Conservation (phyloP, 1,284 basidiomycete species). For the Thecaphora frezii region DNA sequence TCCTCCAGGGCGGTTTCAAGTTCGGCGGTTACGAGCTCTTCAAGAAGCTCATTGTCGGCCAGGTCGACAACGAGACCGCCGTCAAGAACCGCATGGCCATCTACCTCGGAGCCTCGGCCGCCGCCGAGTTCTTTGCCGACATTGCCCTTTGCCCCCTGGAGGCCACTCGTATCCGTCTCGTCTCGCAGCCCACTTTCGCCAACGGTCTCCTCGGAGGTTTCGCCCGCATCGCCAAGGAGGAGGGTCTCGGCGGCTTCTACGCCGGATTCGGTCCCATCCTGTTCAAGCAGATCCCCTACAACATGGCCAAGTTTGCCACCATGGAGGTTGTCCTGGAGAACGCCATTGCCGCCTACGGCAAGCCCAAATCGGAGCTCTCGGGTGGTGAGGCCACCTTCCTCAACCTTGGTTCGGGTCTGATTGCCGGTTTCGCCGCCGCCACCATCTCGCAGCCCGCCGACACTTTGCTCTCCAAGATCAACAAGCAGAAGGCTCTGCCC, state of each 20-base stretch:
- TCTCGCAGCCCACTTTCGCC: conserved; percentile 57
- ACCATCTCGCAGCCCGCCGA: conserved; percentile 59
- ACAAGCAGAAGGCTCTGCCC: conserved; percentile 66
- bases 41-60: conserved; percentile 57
- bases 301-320: conserved; percentile 63
- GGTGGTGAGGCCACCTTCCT: conserved; percentile 50
- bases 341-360: conserved; percentile 62
- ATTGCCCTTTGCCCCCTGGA: conserved; percentile 59
- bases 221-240: conserved; percentile 51
- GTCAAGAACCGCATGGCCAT: conserved; percentile 55
- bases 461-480: conserved; percentile 64
- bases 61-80: conserved; percentile 55
- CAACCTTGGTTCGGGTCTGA: conserved; percentile 58
- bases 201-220: conserved; percentile 57
- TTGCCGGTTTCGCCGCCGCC: conserved; percentile 58
- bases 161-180: conserved; percentile 59
- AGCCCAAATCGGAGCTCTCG: conserved; percentile 62
- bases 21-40: conserved; percentile 59
- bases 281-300: conserved; percentile 59
- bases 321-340: conserved; percentile 61
- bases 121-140: conserved; percentile 59
- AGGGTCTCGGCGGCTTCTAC: conserved; percentile 58
- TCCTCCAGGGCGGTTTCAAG: conserved; percentile 59
- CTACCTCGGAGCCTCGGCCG: conserved; percentile 56
- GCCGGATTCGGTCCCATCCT: conserved; percentile 62